Conservation (phyloP, 108 stramenopile genomes). For the Fragilariopsis cylindrus region DNA sequence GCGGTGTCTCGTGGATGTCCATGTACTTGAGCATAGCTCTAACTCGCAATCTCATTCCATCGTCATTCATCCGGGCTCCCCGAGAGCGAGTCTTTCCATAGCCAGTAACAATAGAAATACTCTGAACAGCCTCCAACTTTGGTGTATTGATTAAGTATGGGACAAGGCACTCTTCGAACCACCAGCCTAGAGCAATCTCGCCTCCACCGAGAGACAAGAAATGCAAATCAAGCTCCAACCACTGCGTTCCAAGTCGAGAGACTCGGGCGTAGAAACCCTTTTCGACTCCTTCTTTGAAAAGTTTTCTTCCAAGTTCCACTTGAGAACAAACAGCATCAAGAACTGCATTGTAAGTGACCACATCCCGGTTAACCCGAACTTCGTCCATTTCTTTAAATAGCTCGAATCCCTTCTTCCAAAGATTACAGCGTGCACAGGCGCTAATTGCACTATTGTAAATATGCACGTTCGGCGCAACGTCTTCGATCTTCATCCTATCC, state of each 20-base stretch:
- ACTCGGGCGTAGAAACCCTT: constrained; percentile 85
- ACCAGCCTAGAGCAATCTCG: constrained; percentile 85
- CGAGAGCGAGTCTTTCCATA: constrained; percentile 83
- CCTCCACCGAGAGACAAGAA: constrained; percentile 85
- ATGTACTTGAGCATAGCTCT: constrained; percentile 84
- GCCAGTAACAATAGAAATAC: constrained; percentile 89
- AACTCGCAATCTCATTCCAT: constrained; percentile 84
- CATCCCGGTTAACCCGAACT: constrained; percentile 64
- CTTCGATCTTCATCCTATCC: constrained; percentile 84
- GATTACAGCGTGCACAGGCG: constrained; percentile 82
- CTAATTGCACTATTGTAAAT: constrained; percentile 86
- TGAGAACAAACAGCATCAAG: constrained; percentile 84
- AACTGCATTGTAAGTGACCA: constrained; percentile 88
- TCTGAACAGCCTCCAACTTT: constrained; percentile 68
- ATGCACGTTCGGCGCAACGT: constrained; percentile 80
- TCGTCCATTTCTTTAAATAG: constrained; percentile 82
- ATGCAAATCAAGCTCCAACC: constrained; percentile 87
- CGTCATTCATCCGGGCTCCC: constrained; percentile 74
- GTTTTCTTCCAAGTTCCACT: constrained; percentile 62
- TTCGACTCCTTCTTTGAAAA: constrained; percentile 75
- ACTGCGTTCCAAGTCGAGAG: constrained; percentile 77
- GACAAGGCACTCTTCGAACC: constrained; percentile 86
- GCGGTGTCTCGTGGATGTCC: constrained; percentile 70
- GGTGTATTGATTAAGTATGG: constrained; percentile 73
- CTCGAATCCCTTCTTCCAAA: constrained; percentile 83